phyloP scores from a whole-genome alignment of 768 basidiomycete species.

The Tylopilus subfusipes region DNA sequence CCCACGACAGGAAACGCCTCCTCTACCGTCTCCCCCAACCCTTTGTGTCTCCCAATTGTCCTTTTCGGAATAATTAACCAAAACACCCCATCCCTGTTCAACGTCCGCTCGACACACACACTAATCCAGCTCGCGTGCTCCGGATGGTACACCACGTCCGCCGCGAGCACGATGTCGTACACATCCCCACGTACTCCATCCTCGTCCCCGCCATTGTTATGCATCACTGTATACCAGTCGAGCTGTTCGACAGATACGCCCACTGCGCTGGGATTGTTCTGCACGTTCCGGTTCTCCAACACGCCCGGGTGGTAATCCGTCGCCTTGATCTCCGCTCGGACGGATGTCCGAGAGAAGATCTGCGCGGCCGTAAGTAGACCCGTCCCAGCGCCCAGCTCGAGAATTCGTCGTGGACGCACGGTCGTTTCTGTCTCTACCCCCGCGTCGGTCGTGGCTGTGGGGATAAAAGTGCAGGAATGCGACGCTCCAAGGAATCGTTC shows the following conservation, averaged over 20 bases:
- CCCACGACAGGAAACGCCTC: constrained; percentile 42
- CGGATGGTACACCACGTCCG: constrained; percentile 76
- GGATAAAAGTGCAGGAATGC: constrained; percentile 1
- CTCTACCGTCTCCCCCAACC: constrained; percentile 54
- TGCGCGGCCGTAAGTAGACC: constrained; percentile 64
- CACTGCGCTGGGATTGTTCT: constrained; percentile 42
- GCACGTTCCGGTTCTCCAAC: constrained; percentile 62
- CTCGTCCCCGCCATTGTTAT: constrained; percentile 14
- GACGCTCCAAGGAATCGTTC: constrained; percentile 34
- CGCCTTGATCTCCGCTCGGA: constrained; percentile 45
- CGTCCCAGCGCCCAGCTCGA: constrained; percentile 86
- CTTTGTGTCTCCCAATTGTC: constrained; percentile 60
- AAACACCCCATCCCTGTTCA: constrained; percentile 50
- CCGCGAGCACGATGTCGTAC: constrained; percentile 73
- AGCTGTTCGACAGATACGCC: constrained; percentile 47
- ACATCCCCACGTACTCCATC: not conserved
- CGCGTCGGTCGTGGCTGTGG: not conserved
- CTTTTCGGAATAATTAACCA: constrained; percentile 73
- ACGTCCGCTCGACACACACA: constrained; percentile 50
- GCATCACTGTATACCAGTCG: constrained; percentile 59
- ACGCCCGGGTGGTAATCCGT: constrained; percentile 82
- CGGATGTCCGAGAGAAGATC: constrained; percentile 31
- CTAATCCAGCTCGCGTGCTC: constrained; percentile 69
- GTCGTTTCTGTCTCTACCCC: not conserved
- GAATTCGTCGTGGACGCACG: constrained; percentile 37